Evolutionary conservation across 2,329 filamentous ascomycete species (phyloP), one percentile per base, ranked within the genome.

Genomic region (Botrytis byssoidea): DNA sequence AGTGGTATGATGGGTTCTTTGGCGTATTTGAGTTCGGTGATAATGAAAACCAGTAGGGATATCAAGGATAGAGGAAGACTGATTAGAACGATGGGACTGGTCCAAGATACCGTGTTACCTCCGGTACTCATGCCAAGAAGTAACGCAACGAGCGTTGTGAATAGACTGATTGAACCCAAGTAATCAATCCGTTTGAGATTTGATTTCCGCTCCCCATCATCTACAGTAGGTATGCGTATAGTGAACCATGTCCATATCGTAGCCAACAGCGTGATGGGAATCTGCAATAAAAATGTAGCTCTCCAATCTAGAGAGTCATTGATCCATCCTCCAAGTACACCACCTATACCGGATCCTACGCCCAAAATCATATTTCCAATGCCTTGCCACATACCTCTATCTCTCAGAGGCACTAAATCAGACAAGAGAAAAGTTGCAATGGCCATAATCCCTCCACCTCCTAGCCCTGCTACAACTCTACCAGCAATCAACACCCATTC

Each of bases 221-320:
- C 70, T 18, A 68, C 70, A 40, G 25, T 22, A 3, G 70, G 63
- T n/a, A 72, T 68, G n/a, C 25, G 61, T 42, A 72, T 48, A 22
- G 70, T 72, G 32, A 72, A 59, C 46, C 61, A 68, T 18, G 29
- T 46, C 61, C 61, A 68, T 32, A 68, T 46, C 14, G 65, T 68
- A 44, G 70, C 63, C 12, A 67, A 22, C 22, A 72, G 29, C 29
- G 70, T 68, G n/a, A 68, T 40, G 8, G 70, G 70, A 37, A 72
- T 72, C 20, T 72, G 70, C 29, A 72, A 20, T 12, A 46, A 40
- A 25, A 72, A 72, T 37, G 70, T 51, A n/a, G 70, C 63, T 77
- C 92, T 84, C 92, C 92, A 94, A 51, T 92, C 91, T 67, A 94
- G 86, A 7, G 85, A 88, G 80, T 94, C 92, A 0, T 91, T 88